Conservation (phyloP, 2,329 filamentous ascomycete species). For the Dothistroma septosporum region DNA sequence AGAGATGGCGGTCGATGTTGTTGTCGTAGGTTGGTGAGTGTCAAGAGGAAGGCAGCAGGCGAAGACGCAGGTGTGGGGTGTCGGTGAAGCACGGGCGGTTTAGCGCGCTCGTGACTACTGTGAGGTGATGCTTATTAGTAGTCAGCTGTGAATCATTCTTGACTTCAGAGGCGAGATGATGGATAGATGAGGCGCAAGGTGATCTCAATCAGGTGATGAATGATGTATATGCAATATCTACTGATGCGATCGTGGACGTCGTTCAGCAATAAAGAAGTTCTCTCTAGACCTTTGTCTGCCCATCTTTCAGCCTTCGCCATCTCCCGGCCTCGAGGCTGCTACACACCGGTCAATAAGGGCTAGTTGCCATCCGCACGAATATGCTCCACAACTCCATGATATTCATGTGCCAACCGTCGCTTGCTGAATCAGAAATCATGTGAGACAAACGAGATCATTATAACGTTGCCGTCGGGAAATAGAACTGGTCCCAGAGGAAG, state of each 20-base stretch:
- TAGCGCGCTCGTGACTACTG: constrained; percentile 1
- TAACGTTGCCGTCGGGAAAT: constrained; percentile 68
- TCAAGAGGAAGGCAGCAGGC: background rate
- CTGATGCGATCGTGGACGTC: background rate
- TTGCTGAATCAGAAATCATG: constrained; percentile 9
- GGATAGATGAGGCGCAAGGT: background rate
- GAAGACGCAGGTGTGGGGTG: too few species aligned
- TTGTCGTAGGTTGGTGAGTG: constrained; percentile 16
- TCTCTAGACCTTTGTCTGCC: background rate
- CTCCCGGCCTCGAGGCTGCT: background rate
- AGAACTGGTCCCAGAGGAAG: constrained; percentile 97
- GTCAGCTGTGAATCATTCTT: background rate
- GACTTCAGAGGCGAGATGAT: background rate
- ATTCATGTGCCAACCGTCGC: background rate
- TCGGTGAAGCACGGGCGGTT: background rate
- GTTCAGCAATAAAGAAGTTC: background rate
- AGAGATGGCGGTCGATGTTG: constrained; percentile 6
- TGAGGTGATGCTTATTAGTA: background rate
- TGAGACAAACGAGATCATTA: constrained; percentile 28
- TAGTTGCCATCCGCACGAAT: background rate
- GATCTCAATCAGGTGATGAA: background rate
- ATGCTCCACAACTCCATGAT: background rate
- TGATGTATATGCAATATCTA: background rate
- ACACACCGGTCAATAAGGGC: background rate
- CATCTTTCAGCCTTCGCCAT: background rate